phyloP scores from a whole-genome alignment of 805 yeast genomes.

The Nakazawaea holstii region DNA sequence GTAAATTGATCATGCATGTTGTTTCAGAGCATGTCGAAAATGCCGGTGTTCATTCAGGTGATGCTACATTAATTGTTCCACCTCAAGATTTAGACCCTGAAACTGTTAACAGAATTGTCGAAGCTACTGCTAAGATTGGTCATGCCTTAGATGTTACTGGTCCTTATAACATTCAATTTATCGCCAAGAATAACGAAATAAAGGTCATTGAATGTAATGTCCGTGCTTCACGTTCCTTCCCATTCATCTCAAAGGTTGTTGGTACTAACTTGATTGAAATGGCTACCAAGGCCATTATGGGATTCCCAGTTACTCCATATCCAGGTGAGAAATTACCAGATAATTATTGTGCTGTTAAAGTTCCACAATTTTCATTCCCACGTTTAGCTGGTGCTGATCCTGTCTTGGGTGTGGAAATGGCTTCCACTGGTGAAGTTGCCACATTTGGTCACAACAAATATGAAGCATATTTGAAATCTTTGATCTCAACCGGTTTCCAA shows the following conservation, averaged over 20 bases:
- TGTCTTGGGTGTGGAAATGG: constrained; percentile 97
- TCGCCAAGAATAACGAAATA: constrained; percentile 91
- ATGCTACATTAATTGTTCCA: constrained; percentile 94
- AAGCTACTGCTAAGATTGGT: constrained; percentile 94
- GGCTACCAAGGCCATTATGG: constrained; percentile 95
- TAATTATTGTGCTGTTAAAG: constrained; percentile 93
- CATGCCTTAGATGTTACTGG: constrained; percentile 93
- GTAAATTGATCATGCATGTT: constrained; percentile 93
- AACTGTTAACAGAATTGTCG: constrained; percentile 86
- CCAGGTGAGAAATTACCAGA: constrained; percentile 87
- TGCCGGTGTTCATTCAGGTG: constrained; percentile 99
- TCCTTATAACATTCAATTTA: constrained; percentile 95
- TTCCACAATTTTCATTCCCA: constrained; percentile 96
- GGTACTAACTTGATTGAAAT: constrained; percentile 95
- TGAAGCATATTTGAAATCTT: constrained; percentile 94
- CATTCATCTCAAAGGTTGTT: constrained; percentile 95
- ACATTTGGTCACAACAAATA: constrained; percentile 93
- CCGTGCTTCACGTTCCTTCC: constrained; percentile 99
- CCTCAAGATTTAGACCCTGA: constrained; percentile 93
- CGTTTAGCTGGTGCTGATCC: constrained; percentile 98
- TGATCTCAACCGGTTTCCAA: constrained; percentile 92
- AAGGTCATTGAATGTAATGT: constrained; percentile 98
- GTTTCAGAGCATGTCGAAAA: constrained; percentile 98
- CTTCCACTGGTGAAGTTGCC: constrained; percentile 98
- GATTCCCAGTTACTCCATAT: constrained; percentile 80